These are phyloP conservation scores for Parathielavia hyrcaniae DNA, from an alignment of 495 filamentous ascomycete genomes.

Conservation along the genomic window DNA sequence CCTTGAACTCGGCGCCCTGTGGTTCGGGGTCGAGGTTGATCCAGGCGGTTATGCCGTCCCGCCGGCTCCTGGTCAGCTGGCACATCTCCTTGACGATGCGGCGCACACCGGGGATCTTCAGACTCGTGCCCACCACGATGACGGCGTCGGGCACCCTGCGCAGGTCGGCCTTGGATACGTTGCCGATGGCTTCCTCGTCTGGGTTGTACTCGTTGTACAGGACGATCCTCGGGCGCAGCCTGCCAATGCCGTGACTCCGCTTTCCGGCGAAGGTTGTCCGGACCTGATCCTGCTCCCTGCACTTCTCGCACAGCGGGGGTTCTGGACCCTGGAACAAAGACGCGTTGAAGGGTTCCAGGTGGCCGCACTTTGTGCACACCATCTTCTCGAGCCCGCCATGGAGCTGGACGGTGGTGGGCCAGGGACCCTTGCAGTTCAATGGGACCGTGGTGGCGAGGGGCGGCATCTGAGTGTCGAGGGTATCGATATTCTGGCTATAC, in stretches of 20 bases:
- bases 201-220: conserved; percentile 97
- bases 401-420: conserved; percentile 89
- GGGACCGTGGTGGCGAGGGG: conserved; percentile 76
- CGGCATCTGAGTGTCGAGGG: conserved; percentile 77
- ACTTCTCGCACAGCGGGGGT: conserved; percentile 74
- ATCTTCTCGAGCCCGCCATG: conserved; percentile 93
- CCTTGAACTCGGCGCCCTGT: conserved; percentile 73
- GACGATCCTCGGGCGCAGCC: conserved; percentile 85
- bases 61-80: conserved; percentile 63
- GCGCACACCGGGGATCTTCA: conserved; percentile 89
- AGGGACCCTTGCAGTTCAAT: conserved; percentile 65
- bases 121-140: conserved; percentile 87
- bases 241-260: conserved; percentile 87
- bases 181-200: conserved; percentile 90
- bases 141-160: conserved; percentile 81
- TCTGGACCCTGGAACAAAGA: conserved; percentile 75
- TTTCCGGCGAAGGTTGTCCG: conserved; percentile 74
- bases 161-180: conserved; percentile 77
- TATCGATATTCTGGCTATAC: conserved; percentile 95
- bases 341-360: conserved; percentile 69
- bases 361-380: conserved; percentile 87
- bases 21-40: conserved; percentile 85
- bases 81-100: conserved; percentile 89
- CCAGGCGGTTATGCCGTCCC: conserved; percentile 90
- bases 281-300: conserved; percentile 65